Evolutionary conservation across 306 rosid species (phyloP), one percentile per base, ranked within the genome.

Genomic region (Begonia masoniana): DNA sequence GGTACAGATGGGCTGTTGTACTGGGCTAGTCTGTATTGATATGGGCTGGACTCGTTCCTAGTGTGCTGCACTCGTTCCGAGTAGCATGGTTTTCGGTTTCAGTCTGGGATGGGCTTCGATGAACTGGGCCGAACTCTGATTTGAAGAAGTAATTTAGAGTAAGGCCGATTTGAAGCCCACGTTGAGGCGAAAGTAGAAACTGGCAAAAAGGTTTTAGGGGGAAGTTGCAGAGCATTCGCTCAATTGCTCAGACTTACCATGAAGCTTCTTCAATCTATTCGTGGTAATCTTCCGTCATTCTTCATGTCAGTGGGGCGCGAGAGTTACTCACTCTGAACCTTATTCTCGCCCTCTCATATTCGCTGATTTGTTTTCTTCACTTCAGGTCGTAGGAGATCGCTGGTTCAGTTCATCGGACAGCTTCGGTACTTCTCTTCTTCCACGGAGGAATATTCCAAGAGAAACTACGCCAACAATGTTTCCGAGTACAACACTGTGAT

Each of bases 401-500:
- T 65, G 54, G 62, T 59, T 31, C 82, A 78, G 53, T 63, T 64
- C 7, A 59, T 72, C 24, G 82, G 88, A 15, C 71, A 73, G 59
- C 73, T 68, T 54, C 76, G 94, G 57, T 64, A 56, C 66, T 79
- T 63, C 47, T 55, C 74, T 6, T 74, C 73, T 52, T 41, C 76
- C n/a, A 51, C 94, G 1, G 93, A 79, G 57, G 84, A 75, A 11
- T 76, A 86, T 68, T 52, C 51, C 12, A 78, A 66, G 71, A 72
- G 88, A 52, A 91, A 91, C 67, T 91, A 91, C 46, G 96, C 99
- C 14, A 71, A 62, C 64, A 86, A 86, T 58, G 77, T 77, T 50
- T 45, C 81, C 31, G 96, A 91, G 68, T 91, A 91, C 76, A 86
- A 81, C 76, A 82, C 88, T 14, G 96, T 86, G 10, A 55, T 86